Evolutionary conservation across 2,329 filamentous ascomycete species (phyloP).

Genomic region (Aspergillus sp.): DNA sequence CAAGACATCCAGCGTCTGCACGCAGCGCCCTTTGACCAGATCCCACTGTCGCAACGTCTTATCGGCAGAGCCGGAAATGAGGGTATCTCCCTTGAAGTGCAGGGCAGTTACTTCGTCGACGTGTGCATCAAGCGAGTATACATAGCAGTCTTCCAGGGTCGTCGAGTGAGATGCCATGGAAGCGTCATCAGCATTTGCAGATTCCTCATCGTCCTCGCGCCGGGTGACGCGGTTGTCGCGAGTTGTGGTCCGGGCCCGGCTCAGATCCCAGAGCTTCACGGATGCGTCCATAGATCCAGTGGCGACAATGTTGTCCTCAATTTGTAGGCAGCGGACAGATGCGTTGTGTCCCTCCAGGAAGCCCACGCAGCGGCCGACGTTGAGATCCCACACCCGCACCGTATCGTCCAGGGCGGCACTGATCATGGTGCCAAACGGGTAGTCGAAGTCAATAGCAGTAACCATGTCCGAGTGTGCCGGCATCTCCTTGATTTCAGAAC

Average conservation of each 20-base stretch:
- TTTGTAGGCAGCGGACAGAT: slow-evolving; percentile 87
- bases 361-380: slow-evolving; percentile 88
- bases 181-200: slow-evolving; percentile 18
- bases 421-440: slow-evolving; percentile 94
- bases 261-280: slow-evolving; percentile 92
- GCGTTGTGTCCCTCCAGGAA: slow-evolving; percentile 91
- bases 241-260: slow-evolving; percentile 80
- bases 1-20: slow-evolving; percentile 95
- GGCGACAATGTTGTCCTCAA: slow-evolving; percentile 92
- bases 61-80: slow-evolving; percentile 94
- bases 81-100: slow-evolving; percentile 82
- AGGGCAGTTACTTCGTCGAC: slow-evolving; percentile 93
- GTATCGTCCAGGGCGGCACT: slow-evolving; percentile 91
- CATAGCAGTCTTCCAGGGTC: slow-evolving; percentile 83
- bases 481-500: slow-evolving; percentile 83
- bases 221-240: slow-evolving; percentile 56
- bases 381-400: slow-evolving; percentile 94
- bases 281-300: slow-evolving; percentile 95
- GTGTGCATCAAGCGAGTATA: slow-evolving; percentile 88
- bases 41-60: slow-evolving; percentile 99
- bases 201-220: slow-evolving; percentile 49
- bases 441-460: slow-evolving; percentile 91
- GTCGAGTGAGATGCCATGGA: slow-evolving; percentile 66
- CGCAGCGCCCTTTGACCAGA: slow-evolving; percentile 91
- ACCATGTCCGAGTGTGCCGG: slow-evolving; percentile 86